Evolutionary conservation across 2,329 filamentous ascomycete genomes (phyloP).

Genomic region (Chalara sp.): DNA sequence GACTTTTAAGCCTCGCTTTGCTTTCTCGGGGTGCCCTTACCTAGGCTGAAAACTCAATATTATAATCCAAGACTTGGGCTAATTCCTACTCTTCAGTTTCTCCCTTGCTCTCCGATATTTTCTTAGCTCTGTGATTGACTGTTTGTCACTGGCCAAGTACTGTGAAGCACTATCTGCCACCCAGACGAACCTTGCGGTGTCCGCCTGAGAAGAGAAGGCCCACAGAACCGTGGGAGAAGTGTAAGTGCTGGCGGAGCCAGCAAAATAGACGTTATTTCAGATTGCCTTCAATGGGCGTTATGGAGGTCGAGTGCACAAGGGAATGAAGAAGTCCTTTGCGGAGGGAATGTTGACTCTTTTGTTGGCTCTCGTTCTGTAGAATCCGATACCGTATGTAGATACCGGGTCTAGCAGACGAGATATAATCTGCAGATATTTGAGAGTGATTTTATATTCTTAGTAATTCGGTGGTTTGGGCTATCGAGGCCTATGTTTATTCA

Average conservation of each 20-base stretch:
- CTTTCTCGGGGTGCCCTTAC: too few species aligned
- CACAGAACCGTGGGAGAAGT: conserved; percentile 61
- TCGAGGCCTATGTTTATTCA: conserved; percentile 41
- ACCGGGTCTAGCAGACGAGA: conserved; percentile 80
- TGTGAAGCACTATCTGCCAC: conserved; percentile 95
- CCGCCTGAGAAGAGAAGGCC: conserved; percentile 96
- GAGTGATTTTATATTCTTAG: conserved; percentile 19
- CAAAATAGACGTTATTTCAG: conserved; percentile 50
- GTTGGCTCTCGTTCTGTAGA: conserved; percentile 58
- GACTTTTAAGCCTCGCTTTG: neutral
- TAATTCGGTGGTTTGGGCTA: conserved; percentile 45
- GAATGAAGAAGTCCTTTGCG: conserved; percentile 74
- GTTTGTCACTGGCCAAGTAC: conserved; percentile 34
- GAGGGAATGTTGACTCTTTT: conserved; percentile 78
- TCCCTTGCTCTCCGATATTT: too few species aligned
- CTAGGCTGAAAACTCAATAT: too few species aligned
- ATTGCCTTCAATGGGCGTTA: conserved; percentile 72
- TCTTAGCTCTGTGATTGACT: too few species aligned
- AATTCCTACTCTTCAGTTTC: too few species aligned
- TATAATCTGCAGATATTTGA: conserved; percentile 43
- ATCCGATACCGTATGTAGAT: conserved; percentile 78
- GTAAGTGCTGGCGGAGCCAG: conserved; percentile 68
- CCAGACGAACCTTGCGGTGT: conserved; percentile 94
- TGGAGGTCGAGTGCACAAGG: conserved; percentile 79
- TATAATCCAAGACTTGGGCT: too few species aligned